A percentile compares a stretch with the other conserved stretches of the same genome.
phyloP scores from a whole-genome alignment of 495 filamentous ascomycete species.

The Penicillium cataractarum region DNA sequence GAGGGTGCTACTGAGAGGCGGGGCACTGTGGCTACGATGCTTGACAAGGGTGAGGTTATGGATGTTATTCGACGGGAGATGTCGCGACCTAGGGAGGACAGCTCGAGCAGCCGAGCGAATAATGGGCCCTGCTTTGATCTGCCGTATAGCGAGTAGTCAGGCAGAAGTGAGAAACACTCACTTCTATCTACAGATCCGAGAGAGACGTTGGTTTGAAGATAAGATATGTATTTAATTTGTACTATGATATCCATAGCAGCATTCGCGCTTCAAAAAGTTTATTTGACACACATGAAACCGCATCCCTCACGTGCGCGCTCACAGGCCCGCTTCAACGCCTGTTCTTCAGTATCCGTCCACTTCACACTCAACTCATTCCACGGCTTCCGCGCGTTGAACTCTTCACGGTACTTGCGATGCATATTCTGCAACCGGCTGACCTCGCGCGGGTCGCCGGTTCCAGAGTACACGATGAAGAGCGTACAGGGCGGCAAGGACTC shows the following conservation, averaged over 20 bases:
- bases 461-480: conserved; percentile 84
- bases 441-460: conserved; percentile 84
- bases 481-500: conserved; percentile 80
- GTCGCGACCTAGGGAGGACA: conserved; percentile 15
- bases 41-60: conserved; percentile 17
- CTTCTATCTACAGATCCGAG: not conserved
- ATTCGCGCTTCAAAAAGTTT: not conserved
- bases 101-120: conserved; percentile 8
- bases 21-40: conserved; percentile 7
- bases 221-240: not conserved
- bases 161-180: not conserved
- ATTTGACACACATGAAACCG: conserved; percentile 82
- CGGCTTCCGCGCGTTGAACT: conserved; percentile 72
- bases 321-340: conserved; percentile 72
- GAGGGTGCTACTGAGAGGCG: not conserved
- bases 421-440: conserved; percentile 72
- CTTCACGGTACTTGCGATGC: conserved; percentile 72
- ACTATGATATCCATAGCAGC: not conserved
- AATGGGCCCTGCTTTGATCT: conserved; percentile 21
- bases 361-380: conserved; percentile 88
- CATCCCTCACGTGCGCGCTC: conserved; percentile 73
- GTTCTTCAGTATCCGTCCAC: conserved; percentile 89
- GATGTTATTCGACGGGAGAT: conserved; percentile 23
- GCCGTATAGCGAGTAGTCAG: conserved; percentile 13
- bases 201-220: not conserved